These are phyloP conservation scores for Wickerhamiella galacta DNA, from an alignment of 805 yeast genomes.

Conservation along the genomic window DNA sequence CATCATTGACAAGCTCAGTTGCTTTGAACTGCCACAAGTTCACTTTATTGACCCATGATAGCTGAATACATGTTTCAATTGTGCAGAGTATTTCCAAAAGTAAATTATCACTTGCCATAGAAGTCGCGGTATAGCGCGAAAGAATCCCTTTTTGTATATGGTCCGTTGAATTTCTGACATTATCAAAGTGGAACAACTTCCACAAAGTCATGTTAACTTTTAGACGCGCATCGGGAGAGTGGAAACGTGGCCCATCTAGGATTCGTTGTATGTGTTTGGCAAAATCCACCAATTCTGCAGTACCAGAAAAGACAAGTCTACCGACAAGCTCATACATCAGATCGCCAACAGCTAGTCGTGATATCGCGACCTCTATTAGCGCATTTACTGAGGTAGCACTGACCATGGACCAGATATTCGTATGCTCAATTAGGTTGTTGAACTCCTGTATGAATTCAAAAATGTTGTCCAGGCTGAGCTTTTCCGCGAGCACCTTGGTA, in stretches of 20 bases:
- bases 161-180: slow-evolving; percentile 29
- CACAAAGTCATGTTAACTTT: slow-evolving; percentile 27
- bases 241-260: slow-evolving; percentile 19
- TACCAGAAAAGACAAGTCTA: not conserved
- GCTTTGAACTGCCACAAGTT: slow-evolving; percentile 45
- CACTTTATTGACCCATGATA: slow-evolving; percentile 52
- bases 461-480: not conserved
- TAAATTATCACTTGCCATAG: slow-evolving; percentile 41
- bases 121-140: slow-evolving; percentile 45
- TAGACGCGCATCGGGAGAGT: not conserved
- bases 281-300: slow-evolving; percentile 20
- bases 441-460: not conserved
- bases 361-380: slow-evolving; percentile 17
- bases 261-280: slow-evolving; percentile 47
- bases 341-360: slow-evolving; percentile 29
- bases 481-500: slow-evolving; percentile 10
- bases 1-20: slow-evolving; percentile 31
- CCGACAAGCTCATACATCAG: slow-evolving; percentile 31
- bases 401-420: slow-evolving; percentile 11
- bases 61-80: slow-evolving; percentile 35
- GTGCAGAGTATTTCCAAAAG: slow-evolving; percentile 37
- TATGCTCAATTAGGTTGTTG: not conserved
- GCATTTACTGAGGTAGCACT: slow-evolving; percentile 16
- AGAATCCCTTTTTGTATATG: slow-evolving; percentile 35
- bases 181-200: slow-evolving; percentile 34